phyloP scores from a whole-genome alignment of 495 filamentous ascomycete species.

The Thozetella sp. region DNA sequence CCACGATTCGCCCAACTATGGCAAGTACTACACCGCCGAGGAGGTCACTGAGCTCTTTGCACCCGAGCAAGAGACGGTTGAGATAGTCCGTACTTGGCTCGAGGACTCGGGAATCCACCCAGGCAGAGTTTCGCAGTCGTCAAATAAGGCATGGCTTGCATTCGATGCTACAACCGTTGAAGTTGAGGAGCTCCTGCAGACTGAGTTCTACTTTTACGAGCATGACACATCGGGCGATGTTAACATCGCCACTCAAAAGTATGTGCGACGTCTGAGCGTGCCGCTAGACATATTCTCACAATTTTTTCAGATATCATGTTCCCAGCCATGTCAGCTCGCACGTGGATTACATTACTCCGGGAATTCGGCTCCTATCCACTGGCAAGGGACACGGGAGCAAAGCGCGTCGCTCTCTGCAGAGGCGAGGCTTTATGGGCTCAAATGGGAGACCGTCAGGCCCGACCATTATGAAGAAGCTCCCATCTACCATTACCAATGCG shows the following conservation, averaged over 20 bases:
- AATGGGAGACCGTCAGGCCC: neutral
- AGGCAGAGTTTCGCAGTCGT: constrained; percentile 4
- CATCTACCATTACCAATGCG: neutral
- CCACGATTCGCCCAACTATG: constrained; percentile 58
- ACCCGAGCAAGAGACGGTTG: constrained; percentile 36
- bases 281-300: neutral
- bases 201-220: constrained; percentile 55
- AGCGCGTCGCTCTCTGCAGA: neutral
- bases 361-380: constrained; percentile 33
- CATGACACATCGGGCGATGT: constrained; percentile 20
- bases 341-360: constrained; percentile 57
- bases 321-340: constrained; percentile 47
- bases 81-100: constrained; percentile 48
- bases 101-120: constrained; percentile 44
- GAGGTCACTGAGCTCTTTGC: constrained; percentile 52
- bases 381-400: neutral
- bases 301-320: constrained; percentile 39
- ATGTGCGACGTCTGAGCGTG: neutral
- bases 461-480: constrained; percentile 2
- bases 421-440: neutral
- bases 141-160: constrained; percentile 32
- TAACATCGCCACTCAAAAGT: constrained; percentile 8
- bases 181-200: constrained; percentile 50
- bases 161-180: constrained; percentile 54
- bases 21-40: constrained; percentile 47